A percentile compares a stretch with the other conserved stretches of the same genome.
Conservation (phyloP, 139 green algal species). For the Ettlia oleoabundans region DNA sequence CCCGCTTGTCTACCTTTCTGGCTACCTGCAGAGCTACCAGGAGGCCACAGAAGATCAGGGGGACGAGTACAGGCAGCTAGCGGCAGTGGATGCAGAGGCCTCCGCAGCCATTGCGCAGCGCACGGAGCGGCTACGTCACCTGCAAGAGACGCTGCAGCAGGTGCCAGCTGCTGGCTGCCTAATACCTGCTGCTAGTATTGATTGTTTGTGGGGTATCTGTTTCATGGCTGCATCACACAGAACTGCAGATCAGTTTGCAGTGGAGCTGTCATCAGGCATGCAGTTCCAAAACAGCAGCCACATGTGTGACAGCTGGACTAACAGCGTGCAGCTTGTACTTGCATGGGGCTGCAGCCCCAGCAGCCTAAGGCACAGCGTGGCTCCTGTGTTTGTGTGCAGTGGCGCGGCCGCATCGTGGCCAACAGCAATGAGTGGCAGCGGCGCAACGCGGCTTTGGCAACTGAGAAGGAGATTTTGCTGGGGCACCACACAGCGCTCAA, state of each 20-base stretch:
- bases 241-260: too few relatives aligned
- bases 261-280: too few relatives aligned
- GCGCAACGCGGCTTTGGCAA: conserved; percentile 71
- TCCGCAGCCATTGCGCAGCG: conserved; percentile 8
- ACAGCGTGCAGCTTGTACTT: too few relatives aligned
- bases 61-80: not conserved
- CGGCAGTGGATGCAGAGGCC: not conserved
- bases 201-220: too few relatives aligned
- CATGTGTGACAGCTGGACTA: too few relatives aligned
- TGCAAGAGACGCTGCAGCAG: conserved; percentile 30
- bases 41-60: conserved; percentile 13
- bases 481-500: conserved; percentile 83
- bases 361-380: too few relatives aligned
- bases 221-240: too few relatives aligned
- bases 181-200: too few relatives aligned
- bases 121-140: conserved; percentile 8
- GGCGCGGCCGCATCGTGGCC: conserved; percentile 67
- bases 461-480: conserved; percentile 88
- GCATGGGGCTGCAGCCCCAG: too few relatives aligned
- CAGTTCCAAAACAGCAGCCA: too few relatives aligned
- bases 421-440: conserved; percentile 84
- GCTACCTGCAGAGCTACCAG: not conserved
- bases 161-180: too few relatives aligned
- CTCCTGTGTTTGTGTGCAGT: not conserved
- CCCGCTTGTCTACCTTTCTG: not conserved